phyloP scores from a whole-genome alignment of 768 basidiomycete genomes.

The Nidula microcarpa region DNA sequence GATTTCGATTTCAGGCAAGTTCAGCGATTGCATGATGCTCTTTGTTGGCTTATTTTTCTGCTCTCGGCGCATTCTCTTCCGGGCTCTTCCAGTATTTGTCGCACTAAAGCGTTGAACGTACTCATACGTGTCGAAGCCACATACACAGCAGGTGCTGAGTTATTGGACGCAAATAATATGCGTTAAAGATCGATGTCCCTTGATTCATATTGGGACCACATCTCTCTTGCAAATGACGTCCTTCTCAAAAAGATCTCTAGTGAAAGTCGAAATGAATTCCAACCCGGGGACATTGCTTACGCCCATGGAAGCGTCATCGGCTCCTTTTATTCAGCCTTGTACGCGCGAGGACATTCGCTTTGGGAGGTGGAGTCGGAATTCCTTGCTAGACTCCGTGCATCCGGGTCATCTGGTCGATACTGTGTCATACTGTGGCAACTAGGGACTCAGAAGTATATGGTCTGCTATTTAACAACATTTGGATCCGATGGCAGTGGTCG shows the following conservation, averaged over 20 bases:
- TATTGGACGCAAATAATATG: too few species aligned
- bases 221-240: background rate
- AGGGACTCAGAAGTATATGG: conserved; percentile 21
- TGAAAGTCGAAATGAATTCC: conserved; percentile 6
- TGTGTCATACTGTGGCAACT: conserved; percentile 32
- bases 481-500: conserved; percentile 15
- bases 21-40: too few species aligned
- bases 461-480: conserved; percentile 33
- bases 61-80: too few species aligned
- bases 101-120: too few species aligned
- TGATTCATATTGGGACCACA: conserved; percentile 8
- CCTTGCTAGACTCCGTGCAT: conserved; percentile 5
- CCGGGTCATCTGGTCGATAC: conserved; percentile 13
- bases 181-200: conserved; percentile 8
- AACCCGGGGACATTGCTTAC: conserved; percentile 24
- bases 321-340: conserved; percentile 14
- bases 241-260: background rate
- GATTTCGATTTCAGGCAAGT: too few species aligned
- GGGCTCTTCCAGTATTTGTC: too few species aligned
- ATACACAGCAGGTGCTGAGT: too few species aligned
- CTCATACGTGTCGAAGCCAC: too few species aligned
- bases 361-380: conserved; percentile 10
- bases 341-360: conserved; percentile 14
- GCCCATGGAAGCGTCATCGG: conserved; percentile 14
- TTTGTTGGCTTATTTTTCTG: too few species aligned